A percentile compares a stretch with the other conserved stretches of the same genome.
phyloP scores from a whole-genome alignment of 495 filamentous ascomycete genomes.

The Neurospora intermedia region DNA sequence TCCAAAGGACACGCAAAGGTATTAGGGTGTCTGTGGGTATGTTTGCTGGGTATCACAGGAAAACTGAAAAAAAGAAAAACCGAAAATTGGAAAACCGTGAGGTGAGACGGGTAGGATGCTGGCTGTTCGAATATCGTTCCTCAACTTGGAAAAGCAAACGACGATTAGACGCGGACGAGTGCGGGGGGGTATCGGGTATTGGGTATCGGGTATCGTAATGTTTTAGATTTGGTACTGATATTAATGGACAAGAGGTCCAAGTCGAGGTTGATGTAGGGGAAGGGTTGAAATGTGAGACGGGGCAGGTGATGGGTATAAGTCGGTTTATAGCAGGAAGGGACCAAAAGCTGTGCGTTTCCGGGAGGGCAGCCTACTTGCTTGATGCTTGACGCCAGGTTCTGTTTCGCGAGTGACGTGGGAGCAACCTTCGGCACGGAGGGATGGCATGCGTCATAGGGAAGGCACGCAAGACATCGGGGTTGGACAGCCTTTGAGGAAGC shows the following conservation, averaged over 20 bases:
- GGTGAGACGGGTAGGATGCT: neutral
- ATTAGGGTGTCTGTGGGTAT: slow-evolving; percentile 1
- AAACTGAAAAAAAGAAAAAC: neutral
- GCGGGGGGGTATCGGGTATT: neutral
- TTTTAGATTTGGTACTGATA: neutral
- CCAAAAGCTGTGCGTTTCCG: neutral
- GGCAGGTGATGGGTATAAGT: neutral
- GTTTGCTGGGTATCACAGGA: slow-evolving; percentile 5
- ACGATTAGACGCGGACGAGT: neutral
- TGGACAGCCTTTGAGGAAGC: neutral
- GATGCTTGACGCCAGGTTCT: neutral
- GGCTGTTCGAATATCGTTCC: neutral
- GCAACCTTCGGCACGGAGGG: neutral
- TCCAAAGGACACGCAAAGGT: neutral
- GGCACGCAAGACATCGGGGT: slow-evolving; percentile 1
- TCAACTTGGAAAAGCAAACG: neutral
- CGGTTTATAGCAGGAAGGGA: slow-evolving; percentile 6
- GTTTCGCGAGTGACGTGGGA: slow-evolving; percentile 1
- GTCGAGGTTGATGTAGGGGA: neutral
- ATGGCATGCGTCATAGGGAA: slow-evolving; percentile 15
- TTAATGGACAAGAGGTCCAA: neutral
- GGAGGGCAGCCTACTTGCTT: neutral
- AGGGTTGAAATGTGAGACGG: neutral
- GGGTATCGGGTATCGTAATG: neutral
- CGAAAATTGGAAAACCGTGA: neutral